These are phyloP conservation scores for Lipomyces chichibuensis DNA, from an alignment of 805 yeast genomes.

Conservation along the genomic window DNA sequence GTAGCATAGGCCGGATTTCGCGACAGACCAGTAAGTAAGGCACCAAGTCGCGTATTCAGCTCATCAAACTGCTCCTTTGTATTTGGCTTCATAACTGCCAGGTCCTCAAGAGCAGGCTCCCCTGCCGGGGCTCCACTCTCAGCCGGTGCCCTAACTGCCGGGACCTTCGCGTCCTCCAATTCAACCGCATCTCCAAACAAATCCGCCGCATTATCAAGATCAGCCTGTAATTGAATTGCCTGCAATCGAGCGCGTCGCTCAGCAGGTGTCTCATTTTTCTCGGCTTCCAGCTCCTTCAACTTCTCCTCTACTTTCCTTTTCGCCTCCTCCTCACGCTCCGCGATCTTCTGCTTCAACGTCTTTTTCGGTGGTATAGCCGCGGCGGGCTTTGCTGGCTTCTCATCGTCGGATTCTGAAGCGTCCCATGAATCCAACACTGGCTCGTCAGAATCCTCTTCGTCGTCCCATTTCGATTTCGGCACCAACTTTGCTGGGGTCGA, in stretches of 20 bases:
- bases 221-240: conserved; percentile 80
- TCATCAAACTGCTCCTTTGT: conserved; percentile 78
- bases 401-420: conserved; percentile 63
- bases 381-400: conserved; percentile 42
- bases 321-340: conserved; percentile 48
- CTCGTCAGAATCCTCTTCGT: conserved; percentile 72
- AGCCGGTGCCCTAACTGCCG: conserved; percentile 42
- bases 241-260: conserved; percentile 70
- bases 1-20: conserved; percentile 67
- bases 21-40: conserved; percentile 63
- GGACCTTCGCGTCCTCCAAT: conserved; percentile 24
- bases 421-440: conserved; percentile 91
- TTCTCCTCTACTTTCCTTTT: conserved; percentile 51
- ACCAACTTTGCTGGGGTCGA: conserved; percentile 59
- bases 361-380: conserved; percentile 49
- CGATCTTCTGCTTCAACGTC: conserved; percentile 49
- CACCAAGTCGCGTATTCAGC: conserved; percentile 70
- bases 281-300: conserved; percentile 35
- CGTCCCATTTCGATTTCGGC: conserved; percentile 78
- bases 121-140: conserved; percentile 44
- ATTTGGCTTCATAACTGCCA: conserved; percentile 59
- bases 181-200: conserved; percentile 66
- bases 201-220: conserved; percentile 90
- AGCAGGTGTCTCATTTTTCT: conserved; percentile 60
- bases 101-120: conserved; percentile 36